Evolutionary conservation across 371 early-diverging fungal species (phyloP).

Genomic region (Lichtheimia ramosa): DNA sequence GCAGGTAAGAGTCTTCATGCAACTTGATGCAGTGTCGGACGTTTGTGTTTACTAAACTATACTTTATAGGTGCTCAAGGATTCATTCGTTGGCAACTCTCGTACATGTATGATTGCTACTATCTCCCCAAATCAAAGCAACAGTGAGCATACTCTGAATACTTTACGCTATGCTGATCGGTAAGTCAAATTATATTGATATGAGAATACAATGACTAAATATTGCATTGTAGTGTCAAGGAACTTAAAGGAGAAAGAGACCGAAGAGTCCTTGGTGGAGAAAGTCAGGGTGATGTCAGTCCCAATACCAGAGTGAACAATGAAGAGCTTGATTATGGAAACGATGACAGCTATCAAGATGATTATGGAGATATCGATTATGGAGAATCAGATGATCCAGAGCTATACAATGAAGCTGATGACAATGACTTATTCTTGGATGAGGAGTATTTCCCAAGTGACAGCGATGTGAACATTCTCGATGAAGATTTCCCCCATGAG

Average conservation of each 20-base stretch:
- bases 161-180: conserved; percentile 97
- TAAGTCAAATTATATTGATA: conserved; percentile 20
- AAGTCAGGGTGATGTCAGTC: conserved; percentile 21
- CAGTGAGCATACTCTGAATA: conserved; percentile 98
- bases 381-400: conserved; percentile 27
- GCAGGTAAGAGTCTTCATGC: conserved; percentile 53
- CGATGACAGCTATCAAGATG: conserved; percentile 32
- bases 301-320: conserved; percentile 1
- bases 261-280: conserved; percentile 12
- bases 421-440: conserved; percentile 20
- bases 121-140: conserved; percentile 90
- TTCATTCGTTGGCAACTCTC: conserved; percentile 96
- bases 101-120: conserved; percentile 98
- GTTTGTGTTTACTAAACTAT: background rate
- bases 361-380: conserved; percentile 29
- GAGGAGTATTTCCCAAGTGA: conserved; percentile 32
- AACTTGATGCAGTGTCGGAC: no score
- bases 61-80: conserved; percentile 84
- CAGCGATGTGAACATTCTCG: conserved; percentile 24
- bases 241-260: conserved; percentile 66
- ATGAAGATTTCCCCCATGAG: conserved; percentile 44
- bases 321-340: conserved; percentile 14
- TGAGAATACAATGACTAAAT: no score
- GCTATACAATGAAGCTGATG: conserved; percentile 25
- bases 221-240: conserved; percentile 66